phyloP scores from a whole-genome alignment of 2,329 filamentous ascomycete species.

The Parastagonospora avenae region DNA sequence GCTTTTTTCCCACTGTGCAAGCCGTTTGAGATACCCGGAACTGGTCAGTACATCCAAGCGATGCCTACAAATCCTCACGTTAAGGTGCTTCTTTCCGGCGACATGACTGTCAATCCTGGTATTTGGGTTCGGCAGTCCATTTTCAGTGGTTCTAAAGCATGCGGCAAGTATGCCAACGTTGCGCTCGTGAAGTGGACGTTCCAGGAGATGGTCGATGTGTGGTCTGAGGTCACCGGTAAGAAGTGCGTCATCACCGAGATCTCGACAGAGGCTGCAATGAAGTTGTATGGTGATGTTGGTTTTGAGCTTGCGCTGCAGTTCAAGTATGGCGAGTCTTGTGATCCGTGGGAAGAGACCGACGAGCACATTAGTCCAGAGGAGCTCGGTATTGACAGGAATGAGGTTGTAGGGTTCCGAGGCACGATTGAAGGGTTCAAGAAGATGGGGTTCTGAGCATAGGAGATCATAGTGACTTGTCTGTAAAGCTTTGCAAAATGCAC shows the following conservation, averaged over 20 bases:
- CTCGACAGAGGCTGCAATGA: conserved; percentile 18
- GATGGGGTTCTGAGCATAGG: background rate
- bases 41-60: conserved; percentile 28
- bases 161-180: conserved; percentile 33
- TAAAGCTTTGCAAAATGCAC: too few species aligned
- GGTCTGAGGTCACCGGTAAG: conserved; percentile 36
- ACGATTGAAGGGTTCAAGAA: conserved; percentile 19
- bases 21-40: conserved; percentile 25
- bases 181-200: conserved; percentile 32
- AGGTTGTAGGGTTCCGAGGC: conserved; percentile 30
- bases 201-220: conserved; percentile 29
- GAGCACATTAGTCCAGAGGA: conserved; percentile 29
- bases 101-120: conserved; percentile 33
- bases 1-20: conserved; percentile 32
- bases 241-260: conserved; percentile 29
- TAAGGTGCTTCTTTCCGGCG: conserved; percentile 30
- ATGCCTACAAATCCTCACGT: conserved; percentile 31
- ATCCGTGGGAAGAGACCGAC: conserved; percentile 31
- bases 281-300: conserved; percentile 27
- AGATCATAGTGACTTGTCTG: too few species aligned
- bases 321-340: conserved; percentile 33
- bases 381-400: conserved; percentile 26
- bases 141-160: conserved; percentile 18
- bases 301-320: conserved; percentile 32
- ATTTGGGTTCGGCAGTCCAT: conserved; percentile 38